A percentile compares a stretch with the other conserved stretches of the same genome.
phyloP scores from a whole-genome alignment of 1,139 yeast genomes.

The Suhomyces yuchorum region DNA sequence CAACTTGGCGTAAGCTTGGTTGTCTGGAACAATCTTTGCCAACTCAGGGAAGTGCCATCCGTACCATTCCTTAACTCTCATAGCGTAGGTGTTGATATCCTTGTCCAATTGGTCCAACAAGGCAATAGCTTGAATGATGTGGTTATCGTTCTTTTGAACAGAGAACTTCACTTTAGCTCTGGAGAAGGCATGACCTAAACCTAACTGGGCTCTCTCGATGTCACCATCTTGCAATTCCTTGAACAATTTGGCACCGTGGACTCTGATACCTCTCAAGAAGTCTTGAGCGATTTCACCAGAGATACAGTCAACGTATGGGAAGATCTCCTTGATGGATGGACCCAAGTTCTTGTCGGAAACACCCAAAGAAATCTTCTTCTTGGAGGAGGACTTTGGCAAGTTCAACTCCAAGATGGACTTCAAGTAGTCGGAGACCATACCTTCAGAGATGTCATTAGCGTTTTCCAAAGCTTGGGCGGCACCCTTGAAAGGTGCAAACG shows the following conservation, averaged over 20 bases:
- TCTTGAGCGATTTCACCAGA: slow-evolving; percentile 94
- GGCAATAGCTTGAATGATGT: slow-evolving; percentile 98
- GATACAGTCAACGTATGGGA: slow-evolving; percentile 88
- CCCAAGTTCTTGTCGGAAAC: slow-evolving; percentile 95
- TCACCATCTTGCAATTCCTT: slow-evolving; percentile 95
- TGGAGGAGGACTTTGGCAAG: slow-evolving; percentile 81
- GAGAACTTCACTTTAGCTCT: slow-evolving; percentile 98
- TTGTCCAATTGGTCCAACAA: slow-evolving; percentile 94
- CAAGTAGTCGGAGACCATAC: slow-evolving; percentile 89
- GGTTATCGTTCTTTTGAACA: slow-evolving; percentile 97
- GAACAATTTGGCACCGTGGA: slow-evolving; percentile 83
- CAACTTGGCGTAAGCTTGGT: slow-evolving; percentile 82
- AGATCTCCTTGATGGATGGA: slow-evolving; percentile 88
- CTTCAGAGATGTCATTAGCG: slow-evolving; percentile 97
- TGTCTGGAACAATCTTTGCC: slow-evolving; percentile 93
- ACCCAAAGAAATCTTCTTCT: slow-evolving; percentile 71
- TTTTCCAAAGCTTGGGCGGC: slow-evolving; percentile 99
- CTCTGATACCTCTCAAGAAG: slow-evolving; percentile 91
- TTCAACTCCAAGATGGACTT: slow-evolving; percentile 87
- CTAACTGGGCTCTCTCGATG: slow-evolving; percentile 96
- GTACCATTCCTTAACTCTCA: slow-evolving; percentile 99
- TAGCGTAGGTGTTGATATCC: slow-evolving; percentile 95
- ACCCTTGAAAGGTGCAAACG: slow-evolving; percentile 98
- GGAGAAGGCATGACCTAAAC: slow-evolving; percentile 98
- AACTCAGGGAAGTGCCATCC: slow-evolving; percentile 99